Base-by-base conservation (phyloP, 805 yeast species). In the Naumovozyma baii region DNA sequence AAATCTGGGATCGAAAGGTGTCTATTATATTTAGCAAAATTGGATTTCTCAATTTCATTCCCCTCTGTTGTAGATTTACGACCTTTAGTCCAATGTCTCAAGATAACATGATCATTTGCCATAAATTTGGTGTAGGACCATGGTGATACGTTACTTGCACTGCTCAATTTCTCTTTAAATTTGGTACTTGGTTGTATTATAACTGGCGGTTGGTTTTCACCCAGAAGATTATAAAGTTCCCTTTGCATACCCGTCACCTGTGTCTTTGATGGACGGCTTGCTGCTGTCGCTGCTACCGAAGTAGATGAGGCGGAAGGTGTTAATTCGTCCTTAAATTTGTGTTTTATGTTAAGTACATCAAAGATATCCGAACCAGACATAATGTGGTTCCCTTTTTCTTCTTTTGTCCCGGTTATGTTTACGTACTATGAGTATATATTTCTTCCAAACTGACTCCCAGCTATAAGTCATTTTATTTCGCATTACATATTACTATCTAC, bases 21-120 rank as follows among this genome's bases (percentile, higher is more conserved):
- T 2, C 77, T 77, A 57, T 84, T 80, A 60, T 74, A 87, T 57
- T 83, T 83, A 28, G 81, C 83, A 63, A 82, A 92, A 34, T 72
- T 64, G 52, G 79, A 76, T 13, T 57, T 64, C 35, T 61, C 64
- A 3, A 48, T 41, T 39, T 55, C 61, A n/a, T 54, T 55, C 9
- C 52, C 57, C 4, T 52, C 31, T 12, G 44, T 48, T 8, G 28
- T 22, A 14, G 31, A 29, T 36, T 68, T 71, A 2, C 80, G 65
- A 0, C 92, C 95, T 44, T 83, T 78, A 2, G 79, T 88, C 97
- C 98, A 92, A 61, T 92, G 97, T 41, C 68, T 66, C 31, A 90
- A 67, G 32, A 63, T 66, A 18, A 79, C 76, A 35, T 74, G 79
- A 0, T 77, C 69, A 4, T 63, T 62, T 45, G 77, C 77, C 33